Percentiles rank a stretch among this genome's conserved stretches.
These are phyloP conservation scores for Pythium pyrilobum DNA, from an alignment of 352 stramenopile species.

Conservation along the genomic window DNA sequence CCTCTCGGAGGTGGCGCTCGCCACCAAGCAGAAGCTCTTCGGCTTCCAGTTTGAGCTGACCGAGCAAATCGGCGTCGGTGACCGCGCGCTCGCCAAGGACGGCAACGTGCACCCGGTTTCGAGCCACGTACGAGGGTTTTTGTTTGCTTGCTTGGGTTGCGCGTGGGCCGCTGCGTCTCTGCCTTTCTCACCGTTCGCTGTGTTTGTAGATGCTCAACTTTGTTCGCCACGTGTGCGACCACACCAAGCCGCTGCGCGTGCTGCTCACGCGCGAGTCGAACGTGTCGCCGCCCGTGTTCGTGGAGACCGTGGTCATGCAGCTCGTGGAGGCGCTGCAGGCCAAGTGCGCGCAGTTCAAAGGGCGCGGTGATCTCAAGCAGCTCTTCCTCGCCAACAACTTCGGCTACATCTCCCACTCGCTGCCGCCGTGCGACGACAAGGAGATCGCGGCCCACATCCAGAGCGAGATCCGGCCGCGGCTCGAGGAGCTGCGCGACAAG, in stretches of 20 bases:
- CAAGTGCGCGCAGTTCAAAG: slow-evolving; percentile 51
- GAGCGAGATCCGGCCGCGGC: slow-evolving; percentile 70
- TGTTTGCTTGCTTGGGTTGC: neutral
- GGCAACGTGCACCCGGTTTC: slow-evolving; percentile 76
- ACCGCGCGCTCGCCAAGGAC: slow-evolving; percentile 56
- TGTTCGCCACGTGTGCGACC: slow-evolving; percentile 64
- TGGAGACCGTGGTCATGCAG: slow-evolving; percentile 65
- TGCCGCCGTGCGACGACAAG: slow-evolving; percentile 53
- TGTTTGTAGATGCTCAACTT: slow-evolving; percentile 61
- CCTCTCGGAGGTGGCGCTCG: slow-evolving; percentile 31
- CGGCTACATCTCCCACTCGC: slow-evolving; percentile 82
- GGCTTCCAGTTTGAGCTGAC: slow-evolving; percentile 58
- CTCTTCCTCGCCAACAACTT: slow-evolving; percentile 95
- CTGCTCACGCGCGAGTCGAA: slow-evolving; percentile 55
- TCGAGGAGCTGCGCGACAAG: slow-evolving; percentile 81
- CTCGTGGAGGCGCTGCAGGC: slow-evolving; percentile 50
- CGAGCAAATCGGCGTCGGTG: slow-evolving; percentile 31
- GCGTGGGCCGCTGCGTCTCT: too few species aligned
- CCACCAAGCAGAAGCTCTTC: slow-evolving; percentile 57
- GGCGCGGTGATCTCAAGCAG: slow-evolving; percentile 48
- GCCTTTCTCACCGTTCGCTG: too few species aligned
- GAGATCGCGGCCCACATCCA: slow-evolving; percentile 51
- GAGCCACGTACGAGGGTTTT: slow-evolving; percentile 41
- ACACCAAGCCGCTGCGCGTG: slow-evolving; percentile 49
- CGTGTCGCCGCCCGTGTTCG: slow-evolving; percentile 39